These are phyloP conservation scores for Penicillium janthinellum DNA, from an alignment of 2,329 filamentous ascomycete genomes.

Conservation along the genomic window DNA sequence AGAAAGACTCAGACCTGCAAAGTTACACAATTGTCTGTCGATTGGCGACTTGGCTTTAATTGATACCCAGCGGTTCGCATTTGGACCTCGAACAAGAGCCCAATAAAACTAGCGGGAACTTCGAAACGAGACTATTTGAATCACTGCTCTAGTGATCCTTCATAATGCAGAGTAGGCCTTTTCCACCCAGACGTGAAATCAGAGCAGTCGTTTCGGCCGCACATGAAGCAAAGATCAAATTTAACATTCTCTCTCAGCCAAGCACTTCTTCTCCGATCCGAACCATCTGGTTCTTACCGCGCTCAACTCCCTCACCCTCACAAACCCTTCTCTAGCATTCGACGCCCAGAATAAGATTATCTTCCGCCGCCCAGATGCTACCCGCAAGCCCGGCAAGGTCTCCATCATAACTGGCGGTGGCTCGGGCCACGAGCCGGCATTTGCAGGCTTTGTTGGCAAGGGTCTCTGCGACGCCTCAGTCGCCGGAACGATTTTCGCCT, in stretches of 20 bases:
- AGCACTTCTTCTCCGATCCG: conserved; percentile 89
- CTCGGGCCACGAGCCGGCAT: conserved; percentile 86
- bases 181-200: background rate
- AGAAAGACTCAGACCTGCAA: background rate
- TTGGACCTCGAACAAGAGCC: background rate
- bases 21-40: background rate
- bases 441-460: conserved; percentile 79
- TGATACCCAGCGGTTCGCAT: background rate
- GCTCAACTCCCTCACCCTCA: conserved; percentile 74
- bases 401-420: conserved; percentile 87
- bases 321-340: conserved; percentile 80
- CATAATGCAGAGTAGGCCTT: conserved; percentile 41
- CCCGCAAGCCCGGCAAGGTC: conserved; percentile 60
- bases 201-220: too few species aligned
- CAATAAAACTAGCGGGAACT: background rate
- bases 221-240: background rate
- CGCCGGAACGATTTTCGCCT: conserved; percentile 84
- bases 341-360: conserved; percentile 81
- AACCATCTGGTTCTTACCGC: conserved; percentile 75
- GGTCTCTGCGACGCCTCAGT: conserved; percentile 81
- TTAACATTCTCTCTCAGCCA: conserved; percentile 43
- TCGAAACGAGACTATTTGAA: background rate
- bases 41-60: conserved; percentile 1
- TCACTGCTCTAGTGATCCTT: conserved; percentile 14
- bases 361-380: conserved; percentile 66